Evolutionary conservation across 1,284 basidiomycete genomes (phyloP), one percentile per base, ranked within the genome.

Genomic region (Laetiporus sulphureus): DNA sequence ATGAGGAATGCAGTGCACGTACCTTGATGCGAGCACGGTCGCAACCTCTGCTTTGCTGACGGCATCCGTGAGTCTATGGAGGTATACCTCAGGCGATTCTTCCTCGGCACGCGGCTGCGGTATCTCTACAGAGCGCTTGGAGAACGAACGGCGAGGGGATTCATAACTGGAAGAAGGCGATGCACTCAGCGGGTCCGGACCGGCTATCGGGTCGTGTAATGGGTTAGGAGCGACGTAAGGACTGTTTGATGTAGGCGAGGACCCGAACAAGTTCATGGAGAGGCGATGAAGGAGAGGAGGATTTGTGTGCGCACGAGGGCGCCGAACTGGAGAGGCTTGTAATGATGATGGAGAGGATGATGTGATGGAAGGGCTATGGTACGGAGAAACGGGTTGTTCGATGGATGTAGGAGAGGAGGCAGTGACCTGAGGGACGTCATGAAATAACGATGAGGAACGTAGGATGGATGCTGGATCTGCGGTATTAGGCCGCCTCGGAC

Each of bases 11-110:
- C 11, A 38, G 27, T 38, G 33, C 10, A 56, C 67, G 54, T 61
- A 91, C 91, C 77, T 88, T n/a, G 83, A 77, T 20, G 91, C 91
- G 19, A 95, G 63, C 15, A 91, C 72, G 32, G 74, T 73, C 0
- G 84, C 83, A 35, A 94, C 71, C 55, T 94, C 91, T 2, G 79
- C 73, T 55, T 87, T 86, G 50, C 73, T 79, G 11, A 92, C 76
- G 23, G 72, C 72, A 13, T 71, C 64, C 27, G 71, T 60, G 21
- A 95, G 62, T 41, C 89, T 72, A 6, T 64, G 57, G 24, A 94
- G 60, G 64, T 88, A 95, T 1, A 64, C 58, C 47, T 80, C 79
- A 1, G 87, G 79, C 13, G 79, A 75, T 60, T 94, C 90, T 31
- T 74, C 77, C 16, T 71, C 66, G 22, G 56, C 55, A 38, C 64